Evolutionary conservation across 1,284 basidiomycete genomes (phyloP).

Genomic region (Pascua guehoae): DNA sequence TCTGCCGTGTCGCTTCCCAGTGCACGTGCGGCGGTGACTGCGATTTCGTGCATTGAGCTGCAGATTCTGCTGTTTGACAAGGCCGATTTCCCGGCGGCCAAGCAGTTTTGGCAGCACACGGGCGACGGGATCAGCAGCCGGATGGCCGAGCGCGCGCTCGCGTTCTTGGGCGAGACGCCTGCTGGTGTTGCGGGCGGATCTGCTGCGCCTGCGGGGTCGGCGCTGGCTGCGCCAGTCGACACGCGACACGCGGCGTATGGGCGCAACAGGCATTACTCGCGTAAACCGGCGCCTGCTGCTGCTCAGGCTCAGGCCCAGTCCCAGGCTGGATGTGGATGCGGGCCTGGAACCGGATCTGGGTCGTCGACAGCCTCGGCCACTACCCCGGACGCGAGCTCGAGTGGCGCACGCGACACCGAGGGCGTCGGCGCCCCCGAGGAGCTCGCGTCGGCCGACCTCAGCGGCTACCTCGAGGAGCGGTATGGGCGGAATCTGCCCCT

Average conservation of each 20-base stretch:
- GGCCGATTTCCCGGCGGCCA: conserved; percentile 66
- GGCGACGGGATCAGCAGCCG: conserved; percentile 87
- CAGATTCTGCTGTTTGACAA: conserved; percentile 77
- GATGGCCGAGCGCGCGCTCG: conserved; percentile 75
- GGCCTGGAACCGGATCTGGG: not conserved
- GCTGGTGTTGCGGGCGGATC: conserved; percentile 21
- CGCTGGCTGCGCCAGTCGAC: not conserved
- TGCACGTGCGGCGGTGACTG: conserved; percentile 18
- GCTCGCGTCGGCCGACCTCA: conserved; percentile 50
- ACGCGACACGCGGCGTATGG: conserved; percentile 45
- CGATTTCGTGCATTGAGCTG: conserved; percentile 56
- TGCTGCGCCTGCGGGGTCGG: not conserved
- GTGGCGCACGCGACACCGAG: not conserved
- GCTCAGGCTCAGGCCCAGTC: conserved; percentile 2
- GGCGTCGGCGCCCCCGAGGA: conserved; percentile 35
- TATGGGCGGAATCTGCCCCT: conserved; percentile 90
- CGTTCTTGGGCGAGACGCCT: conserved; percentile 57
- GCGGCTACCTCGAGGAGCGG: conserved; percentile 77
- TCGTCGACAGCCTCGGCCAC: not conserved
- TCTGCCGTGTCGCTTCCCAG: conserved; percentile 27
- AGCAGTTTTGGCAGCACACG: conserved; percentile 94
- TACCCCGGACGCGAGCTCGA: not conserved
- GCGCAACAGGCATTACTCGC: conserved; percentile 42
- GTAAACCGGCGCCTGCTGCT: conserved; percentile 2
- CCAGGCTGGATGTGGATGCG: too few species aligned